Percentiles rank a stretch among this genome's conserved stretches.
Conservation (phyloP, 768 basidiomycete species). For the Hirschioporus abietinus region DNA sequence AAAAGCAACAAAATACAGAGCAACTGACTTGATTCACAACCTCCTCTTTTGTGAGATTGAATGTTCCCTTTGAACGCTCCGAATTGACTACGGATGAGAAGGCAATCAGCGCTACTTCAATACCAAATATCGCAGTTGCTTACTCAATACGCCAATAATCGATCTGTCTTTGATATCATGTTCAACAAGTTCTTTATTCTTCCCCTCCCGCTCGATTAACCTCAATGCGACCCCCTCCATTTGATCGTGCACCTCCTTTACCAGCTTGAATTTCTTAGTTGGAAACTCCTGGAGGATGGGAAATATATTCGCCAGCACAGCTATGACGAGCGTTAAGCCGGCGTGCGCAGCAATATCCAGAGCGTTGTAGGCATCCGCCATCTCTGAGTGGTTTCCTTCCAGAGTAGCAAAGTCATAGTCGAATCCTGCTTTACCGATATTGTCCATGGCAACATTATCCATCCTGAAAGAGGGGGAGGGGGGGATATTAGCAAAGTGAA, state of each 20-base stretch:
- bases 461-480: background rate
- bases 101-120: background rate
- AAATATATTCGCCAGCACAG: constrained; percentile 56
- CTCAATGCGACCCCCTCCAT: constrained; percentile 43
- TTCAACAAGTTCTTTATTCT: constrained; percentile 26
- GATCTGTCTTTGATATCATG: constrained; percentile 26
- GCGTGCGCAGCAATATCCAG: constrained; percentile 57
- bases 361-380: constrained; percentile 49
- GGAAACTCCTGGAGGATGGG: constrained; percentile 49
- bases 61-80: constrained; percentile 21
- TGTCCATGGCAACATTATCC: constrained; percentile 31
- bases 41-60: constrained; percentile 23
- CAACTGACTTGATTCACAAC: constrained; percentile 24
- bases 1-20: background rate
- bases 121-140: background rate
- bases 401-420: constrained; percentile 52
- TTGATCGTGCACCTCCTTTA: constrained; percentile 44
- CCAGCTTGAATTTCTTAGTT: constrained; percentile 55
- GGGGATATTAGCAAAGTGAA: background rate
- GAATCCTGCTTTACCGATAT: constrained; percentile 54
- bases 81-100: constrained; percentile 18
- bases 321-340: constrained; percentile 53
- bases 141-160: constrained; percentile 22
- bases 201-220: constrained; percentile 35
- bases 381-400: constrained; percentile 38